A percentile compares a stretch with the other conserved stretches of the same genome.
Conservation (phyloP, 495 filamentous ascomycete genomes). For the Hyaloscypha variabilis region DNA sequence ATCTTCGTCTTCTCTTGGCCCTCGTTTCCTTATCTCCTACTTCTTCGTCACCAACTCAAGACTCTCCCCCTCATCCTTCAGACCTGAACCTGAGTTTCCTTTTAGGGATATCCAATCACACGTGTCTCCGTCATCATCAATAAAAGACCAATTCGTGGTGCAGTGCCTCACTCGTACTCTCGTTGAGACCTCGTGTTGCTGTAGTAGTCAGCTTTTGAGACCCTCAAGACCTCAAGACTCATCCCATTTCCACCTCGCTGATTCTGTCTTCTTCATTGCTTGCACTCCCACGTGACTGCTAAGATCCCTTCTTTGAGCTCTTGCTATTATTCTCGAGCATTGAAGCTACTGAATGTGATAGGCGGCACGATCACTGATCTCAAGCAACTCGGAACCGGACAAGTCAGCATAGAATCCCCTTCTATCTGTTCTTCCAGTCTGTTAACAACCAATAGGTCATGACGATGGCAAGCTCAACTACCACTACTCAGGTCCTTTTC, state of each 20-base stretch:
- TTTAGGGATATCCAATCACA: slow-evolving; percentile 13
- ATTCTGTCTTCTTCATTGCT: neutral
- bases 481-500: slow-evolving; percentile 18
- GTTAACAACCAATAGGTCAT: slow-evolving; percentile 16
- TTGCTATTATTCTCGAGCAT: slow-evolving; percentile 24
- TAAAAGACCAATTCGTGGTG: slow-evolving; percentile 27
- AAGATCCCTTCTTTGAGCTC: slow-evolving; percentile 24
- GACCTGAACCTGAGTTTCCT: neutral
- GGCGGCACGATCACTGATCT: slow-evolving; percentile 13
- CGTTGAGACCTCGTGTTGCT: slow-evolving; percentile 30
- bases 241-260: neutral
- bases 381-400: neutral
- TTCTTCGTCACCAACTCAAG: neutral
- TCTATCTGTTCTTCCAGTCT: neutral
- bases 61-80: neutral
- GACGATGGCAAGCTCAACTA: slow-evolving; percentile 4
- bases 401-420: slow-evolving; percentile 3
- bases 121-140: slow-evolving; percentile 23
- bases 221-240: slow-evolving; percentile 11
- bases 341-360: slow-evolving; percentile 32
- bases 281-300: slow-evolving; percentile 26
- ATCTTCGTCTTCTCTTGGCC: neutral
- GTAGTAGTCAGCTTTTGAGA: slow-evolving; percentile 27
- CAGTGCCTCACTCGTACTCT: slow-evolving; percentile 22
- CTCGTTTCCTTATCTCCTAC: neutral